Percentiles rank a stretch among this genome's conserved stretches.
Conservation (phyloP, 179 eudicot species). For the Monotropa hypopitys region DNA sequence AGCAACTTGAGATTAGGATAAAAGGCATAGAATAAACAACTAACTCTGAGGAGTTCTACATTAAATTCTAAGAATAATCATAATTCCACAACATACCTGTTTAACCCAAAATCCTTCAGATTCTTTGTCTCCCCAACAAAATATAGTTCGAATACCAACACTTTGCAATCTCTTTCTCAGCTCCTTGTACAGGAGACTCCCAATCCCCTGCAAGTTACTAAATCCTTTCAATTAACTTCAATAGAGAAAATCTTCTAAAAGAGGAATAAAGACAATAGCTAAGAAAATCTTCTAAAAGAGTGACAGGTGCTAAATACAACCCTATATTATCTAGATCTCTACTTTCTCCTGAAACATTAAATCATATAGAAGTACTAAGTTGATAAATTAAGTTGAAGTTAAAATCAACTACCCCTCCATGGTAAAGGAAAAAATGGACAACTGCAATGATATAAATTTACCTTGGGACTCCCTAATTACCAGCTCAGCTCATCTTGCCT, state of each 20-base stretch:
- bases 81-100: constrained; percentile 37
- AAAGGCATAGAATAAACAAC: background rate
- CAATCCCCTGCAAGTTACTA: constrained; percentile 48
- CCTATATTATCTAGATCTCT: background rate
- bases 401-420: background rate
- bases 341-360: background rate
- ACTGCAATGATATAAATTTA: background rate
- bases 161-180: constrained; percentile 54
- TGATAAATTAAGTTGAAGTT: background rate
- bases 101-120: constrained; percentile 92
- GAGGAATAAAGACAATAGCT: background rate
- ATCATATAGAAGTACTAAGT: background rate
- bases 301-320: background rate
- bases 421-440: background rate
- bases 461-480: background rate
- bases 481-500: background rate
- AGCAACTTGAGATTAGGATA: background rate
- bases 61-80: background rate
- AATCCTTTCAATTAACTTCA: background rate
- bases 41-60: background rate
- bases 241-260: background rate
- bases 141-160: constrained; percentile 57
- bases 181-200: constrained; percentile 44
- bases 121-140: constrained; percentile 86
- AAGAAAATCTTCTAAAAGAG: background rate